Conservation (phyloP, 2,329 filamentous ascomycete species). For the Epichloe gansuensis region DNA sequence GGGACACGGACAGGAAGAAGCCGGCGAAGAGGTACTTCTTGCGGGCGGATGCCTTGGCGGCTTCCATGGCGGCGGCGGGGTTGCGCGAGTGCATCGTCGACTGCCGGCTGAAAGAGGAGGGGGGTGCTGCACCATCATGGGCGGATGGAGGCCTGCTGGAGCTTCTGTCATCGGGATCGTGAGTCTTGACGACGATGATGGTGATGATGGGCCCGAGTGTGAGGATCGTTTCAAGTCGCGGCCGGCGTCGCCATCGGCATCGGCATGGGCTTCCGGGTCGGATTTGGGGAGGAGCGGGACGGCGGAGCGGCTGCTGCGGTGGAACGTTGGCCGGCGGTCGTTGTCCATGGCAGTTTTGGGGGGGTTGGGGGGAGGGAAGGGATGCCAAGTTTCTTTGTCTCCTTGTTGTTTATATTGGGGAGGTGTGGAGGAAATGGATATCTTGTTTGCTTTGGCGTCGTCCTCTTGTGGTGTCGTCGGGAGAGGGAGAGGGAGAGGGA, state of each 20-base stretch:
- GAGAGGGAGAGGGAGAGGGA: no score
- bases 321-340: conserved; percentile 6
- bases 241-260: conserved; percentile 7
- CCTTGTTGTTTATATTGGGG: no score
- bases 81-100: conserved; percentile 68
- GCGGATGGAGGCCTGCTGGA: conserved; percentile 5
- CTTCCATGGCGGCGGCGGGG: conserved; percentile 35
- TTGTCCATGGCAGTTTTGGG: conserved; percentile 1
- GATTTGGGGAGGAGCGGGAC: conserved; percentile 11
- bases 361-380: no score
- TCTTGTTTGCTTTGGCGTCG: no score
- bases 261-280: conserved; percentile 5
- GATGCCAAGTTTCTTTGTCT: no score
- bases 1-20: conserved; percentile 68
- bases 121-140: conserved; percentile 3
- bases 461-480: no score
- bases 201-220: conserved; percentile 10
- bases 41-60: conserved; percentile 37
- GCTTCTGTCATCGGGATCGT: conserved; percentile 13
- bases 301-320: conserved; percentile 8
- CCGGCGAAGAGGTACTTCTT: conserved; percentile 80
- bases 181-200: conserved; percentile 13
- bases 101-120: conserved; percentile 24
- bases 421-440: no score
- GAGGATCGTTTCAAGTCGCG: conserved; percentile 13